Percentiles rank a stretch among this genome's conserved stretches.
Conservation (phyloP, 73 alveolate genomes). For the Paramecium bursaria region DNA sequence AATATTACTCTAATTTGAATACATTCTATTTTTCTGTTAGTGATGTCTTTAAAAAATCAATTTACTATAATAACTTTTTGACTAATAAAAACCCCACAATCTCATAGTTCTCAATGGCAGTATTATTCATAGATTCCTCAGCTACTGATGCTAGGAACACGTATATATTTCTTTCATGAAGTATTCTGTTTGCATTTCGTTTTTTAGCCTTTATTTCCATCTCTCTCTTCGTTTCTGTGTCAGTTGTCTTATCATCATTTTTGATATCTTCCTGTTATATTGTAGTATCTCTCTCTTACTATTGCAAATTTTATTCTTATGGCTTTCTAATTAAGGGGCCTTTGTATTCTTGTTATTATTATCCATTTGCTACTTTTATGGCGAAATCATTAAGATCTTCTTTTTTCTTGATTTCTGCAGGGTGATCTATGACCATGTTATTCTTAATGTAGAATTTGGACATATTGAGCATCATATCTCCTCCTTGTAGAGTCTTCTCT, state of each 20-base stretch:
- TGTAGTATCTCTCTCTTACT: neutral
- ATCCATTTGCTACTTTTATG: slow-evolving; percentile 55
- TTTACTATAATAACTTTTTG: slow-evolving; percentile 56
- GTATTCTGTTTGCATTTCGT: slow-evolving; percentile 67
- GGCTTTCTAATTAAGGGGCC: slow-evolving; percentile 65
- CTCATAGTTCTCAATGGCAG: slow-evolving; percentile 53
- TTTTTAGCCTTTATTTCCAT: slow-evolving; percentile 66
- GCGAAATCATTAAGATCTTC: slow-evolving; percentile 68
- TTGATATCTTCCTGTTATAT: slow-evolving; percentile 44
- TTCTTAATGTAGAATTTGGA: slow-evolving; percentile 64
- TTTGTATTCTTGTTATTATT: slow-evolving; percentile 35
- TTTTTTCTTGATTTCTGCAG: slow-evolving; percentile 67
- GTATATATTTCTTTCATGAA: slow-evolving; percentile 69
- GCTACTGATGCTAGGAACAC: slow-evolving; percentile 72
- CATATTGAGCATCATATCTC: slow-evolving; percentile 68
- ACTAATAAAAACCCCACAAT: slow-evolving; percentile 63
- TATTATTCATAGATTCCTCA: slow-evolving; percentile 70
- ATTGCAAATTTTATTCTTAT: slow-evolving; percentile 42
- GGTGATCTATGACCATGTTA: slow-evolving; percentile 69
- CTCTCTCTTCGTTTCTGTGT: slow-evolving; percentile 64
- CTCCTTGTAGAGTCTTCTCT: slow-evolving; percentile 60
- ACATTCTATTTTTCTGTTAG: slow-evolving; percentile 58
- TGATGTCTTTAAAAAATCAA: slow-evolving; percentile 53
- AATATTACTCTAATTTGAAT: slow-evolving; percentile 50
- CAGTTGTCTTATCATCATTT: slow-evolving; percentile 60